These are phyloP conservation scores for Leptosphaerulina australis DNA, from an alignment of 2,329 filamentous ascomycete genomes.

Conservation along the genomic window DNA sequence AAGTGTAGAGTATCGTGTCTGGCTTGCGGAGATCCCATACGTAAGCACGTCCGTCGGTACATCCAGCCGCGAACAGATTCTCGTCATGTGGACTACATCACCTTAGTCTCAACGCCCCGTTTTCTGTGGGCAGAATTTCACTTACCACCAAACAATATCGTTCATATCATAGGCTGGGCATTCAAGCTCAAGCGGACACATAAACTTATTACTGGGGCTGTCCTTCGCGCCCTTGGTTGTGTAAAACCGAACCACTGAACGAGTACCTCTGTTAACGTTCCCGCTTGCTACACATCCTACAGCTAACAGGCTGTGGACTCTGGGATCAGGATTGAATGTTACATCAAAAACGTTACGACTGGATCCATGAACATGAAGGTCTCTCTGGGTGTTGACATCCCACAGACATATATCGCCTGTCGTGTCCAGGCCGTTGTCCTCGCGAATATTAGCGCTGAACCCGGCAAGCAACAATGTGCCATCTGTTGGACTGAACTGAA, in stretches of 20 bases:
- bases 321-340: conserved; percentile 58
- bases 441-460: conserved; percentile 53
- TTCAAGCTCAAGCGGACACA: conserved; percentile 54
- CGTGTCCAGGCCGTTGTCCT: conserved; percentile 42
- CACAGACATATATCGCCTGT: conserved; percentile 62
- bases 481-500: conserved; percentile 40
- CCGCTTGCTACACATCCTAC: conserved; percentile 56
- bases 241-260: conserved; percentile 61
- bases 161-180: conserved; percentile 67
- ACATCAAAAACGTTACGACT: conserved; percentile 64
- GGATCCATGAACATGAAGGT: conserved; percentile 53
- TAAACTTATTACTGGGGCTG: conserved; percentile 33
- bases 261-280: conserved; percentile 49
- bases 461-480: conserved; percentile 60
- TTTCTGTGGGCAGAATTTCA: background rate
- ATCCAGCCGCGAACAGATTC: conserved; percentile 62
- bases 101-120: background rate
- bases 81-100: conserved; percentile 52
- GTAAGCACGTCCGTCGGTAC: conserved; percentile 65
- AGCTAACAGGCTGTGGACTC: conserved; percentile 55
- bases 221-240: conserved; percentile 38
- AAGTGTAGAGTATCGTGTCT: conserved; percentile 54
- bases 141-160: conserved; percentile 59
- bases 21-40: conserved; percentile 64
- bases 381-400: conserved; percentile 53